phyloP scores from a whole-genome alignment of 2,329 filamentous ascomycete genomes.

The Aureobasidium sp. region DNA sequence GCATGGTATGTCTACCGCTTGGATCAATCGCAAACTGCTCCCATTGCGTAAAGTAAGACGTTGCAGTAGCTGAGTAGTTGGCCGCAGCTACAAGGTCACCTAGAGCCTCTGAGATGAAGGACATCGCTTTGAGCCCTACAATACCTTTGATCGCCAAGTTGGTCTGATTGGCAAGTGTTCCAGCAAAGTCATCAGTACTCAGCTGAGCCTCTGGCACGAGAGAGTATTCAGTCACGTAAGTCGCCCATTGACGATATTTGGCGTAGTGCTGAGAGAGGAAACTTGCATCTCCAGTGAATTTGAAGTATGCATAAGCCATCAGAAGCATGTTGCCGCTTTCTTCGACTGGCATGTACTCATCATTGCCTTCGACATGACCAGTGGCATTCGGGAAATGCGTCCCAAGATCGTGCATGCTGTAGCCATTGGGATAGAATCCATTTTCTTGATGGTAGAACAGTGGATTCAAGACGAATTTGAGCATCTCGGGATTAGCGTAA shows the following conservation, averaged over 20 bases:
- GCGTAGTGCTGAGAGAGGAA: constrained; percentile 17
- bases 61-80: constrained; percentile 18
- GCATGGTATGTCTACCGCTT: constrained; percentile 18
- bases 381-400: constrained; percentile 65
- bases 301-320: constrained; percentile 21
- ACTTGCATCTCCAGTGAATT: constrained; percentile 9
- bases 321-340: constrained; percentile 72
- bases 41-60: constrained; percentile 19
- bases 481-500: constrained; percentile 74
- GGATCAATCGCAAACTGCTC: constrained; percentile 19
- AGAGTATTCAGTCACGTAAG: constrained; percentile 18
- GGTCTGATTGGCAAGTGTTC: constrained; percentile 19
- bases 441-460: constrained; percentile 72
- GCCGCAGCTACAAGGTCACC: constrained; percentile 15
- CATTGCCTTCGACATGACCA: constrained; percentile 59
- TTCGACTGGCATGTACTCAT: constrained; percentile 69
- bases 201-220: constrained; percentile 19
- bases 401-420: constrained; percentile 70
- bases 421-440: constrained; percentile 75
- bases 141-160: constrained; percentile 23
- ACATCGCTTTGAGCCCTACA: constrained; percentile 21
- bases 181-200: constrained; percentile 20
- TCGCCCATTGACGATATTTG: constrained; percentile 18
- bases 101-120: constrained; percentile 13
- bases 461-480: constrained; percentile 71